These are phyloP conservation scores for Chlamydomonas reinhardtii DNA, from an alignment of 163 green algal genomes.

Conservation along the genomic window DNA sequence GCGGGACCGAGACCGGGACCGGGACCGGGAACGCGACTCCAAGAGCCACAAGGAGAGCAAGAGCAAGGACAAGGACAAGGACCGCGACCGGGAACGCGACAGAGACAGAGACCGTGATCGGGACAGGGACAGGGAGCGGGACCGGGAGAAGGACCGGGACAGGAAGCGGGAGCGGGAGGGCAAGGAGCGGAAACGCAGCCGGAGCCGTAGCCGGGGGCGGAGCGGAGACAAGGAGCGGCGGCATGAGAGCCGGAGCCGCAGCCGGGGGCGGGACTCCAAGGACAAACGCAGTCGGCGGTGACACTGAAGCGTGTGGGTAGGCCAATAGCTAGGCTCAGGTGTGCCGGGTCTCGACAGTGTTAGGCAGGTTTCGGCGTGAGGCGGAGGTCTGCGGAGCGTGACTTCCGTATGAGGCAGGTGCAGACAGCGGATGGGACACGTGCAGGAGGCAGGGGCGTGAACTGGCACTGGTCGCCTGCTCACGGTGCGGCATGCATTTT, in stretches of 20 bases:
- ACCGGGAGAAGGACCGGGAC: slow-evolving; percentile 19
- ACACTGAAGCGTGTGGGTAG: no score
- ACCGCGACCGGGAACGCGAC: not conserved
- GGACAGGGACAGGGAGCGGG: slow-evolving; percentile 16
- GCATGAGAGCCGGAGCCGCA: slow-evolving; percentile 3
- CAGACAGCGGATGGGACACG: no score
- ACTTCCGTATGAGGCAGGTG: no score
- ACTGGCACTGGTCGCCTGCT: no score
- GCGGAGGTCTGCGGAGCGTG: no score
- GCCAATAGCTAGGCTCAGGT: no score
- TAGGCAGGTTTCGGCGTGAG: no score
- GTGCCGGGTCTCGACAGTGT: no score
- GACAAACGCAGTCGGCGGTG: slow-evolving; percentile 45
- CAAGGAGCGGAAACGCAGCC: slow-evolving; percentile 1
- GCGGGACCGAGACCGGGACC: not conserved
- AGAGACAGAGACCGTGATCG: not conserved
- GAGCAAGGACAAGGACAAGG: slow-evolving; percentile 6
- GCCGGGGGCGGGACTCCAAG: slow-evolving; percentile 21
- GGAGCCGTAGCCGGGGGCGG: not conserved
- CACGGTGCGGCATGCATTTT: no score
- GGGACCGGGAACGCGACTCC: slow-evolving; percentile 25
- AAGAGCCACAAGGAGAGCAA: no score
- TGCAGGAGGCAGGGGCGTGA: no score
- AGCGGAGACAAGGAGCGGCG: slow-evolving; percentile 9
- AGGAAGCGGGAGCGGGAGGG: slow-evolving; percentile 9